Evolutionary conservation across 2,329 filamentous ascomycete genomes (phyloP), one percentile per base, ranked within the genome.

Genomic region (Aspergillus vadensis): DNA sequence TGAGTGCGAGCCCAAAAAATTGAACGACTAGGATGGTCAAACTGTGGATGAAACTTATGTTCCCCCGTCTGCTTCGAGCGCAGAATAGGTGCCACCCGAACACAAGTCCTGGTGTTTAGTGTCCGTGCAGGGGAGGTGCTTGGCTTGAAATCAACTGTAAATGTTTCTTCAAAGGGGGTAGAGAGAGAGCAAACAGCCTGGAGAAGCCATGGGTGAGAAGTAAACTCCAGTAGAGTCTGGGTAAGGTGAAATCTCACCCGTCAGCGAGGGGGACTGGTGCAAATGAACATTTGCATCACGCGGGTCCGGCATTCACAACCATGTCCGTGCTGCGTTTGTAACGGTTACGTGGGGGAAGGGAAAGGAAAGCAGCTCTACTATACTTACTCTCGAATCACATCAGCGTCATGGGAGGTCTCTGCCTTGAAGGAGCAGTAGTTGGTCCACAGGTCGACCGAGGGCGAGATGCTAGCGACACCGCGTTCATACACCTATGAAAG

Each of bases 301-400:
- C 68, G 67, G 68, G 68, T 74, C 71, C 70, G 69, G 66, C 67
- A 71, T 71, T 72, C 73, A 74, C 67, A 72, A 71, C 66, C 69
- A 70, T 66, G 70, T 72, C 70, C 70, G 72, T 70, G 72, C 77
- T 79, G 75, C 68, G 66, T 73, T 67, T 72, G 69, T 76, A 73
- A 73, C 66, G 72, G 77, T 79, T 80, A 80, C 74, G 32, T 36
- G 74, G 85, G 88, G 87, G 84, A 83, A 84, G 32, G 83, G 83
- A 61, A 63, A 55, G 58, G 61, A 88, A 88, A 88, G 74, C 74
- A 77, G 75, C 83, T 82, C 81, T 80, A 78, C 75, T 79, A 82
- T 85, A 98, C 95, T 98, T 97, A 99, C 95, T 98, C 95, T 96
- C 95, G 89, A 82, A 97, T 96, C 79, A 96, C 85, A 76, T 96